Base-by-base conservation (phyloP, 1,139 yeast genomes). In the Barnettozyma hawaiiensis region DNA sequence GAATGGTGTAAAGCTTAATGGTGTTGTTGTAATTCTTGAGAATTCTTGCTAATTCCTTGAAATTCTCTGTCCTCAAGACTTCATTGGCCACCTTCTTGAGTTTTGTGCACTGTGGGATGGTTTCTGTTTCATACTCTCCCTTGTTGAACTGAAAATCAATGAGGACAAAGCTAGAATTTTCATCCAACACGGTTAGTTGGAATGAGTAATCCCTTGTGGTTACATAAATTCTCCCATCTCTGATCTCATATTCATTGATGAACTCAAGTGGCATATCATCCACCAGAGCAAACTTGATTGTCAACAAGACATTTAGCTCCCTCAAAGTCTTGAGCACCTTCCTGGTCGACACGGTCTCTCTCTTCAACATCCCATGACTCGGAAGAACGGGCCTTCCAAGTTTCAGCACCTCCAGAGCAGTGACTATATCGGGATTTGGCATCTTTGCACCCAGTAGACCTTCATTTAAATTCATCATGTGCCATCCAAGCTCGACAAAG, bases 371-470 rank as follows among this genome's bases (percentile, higher is more conserved):
- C 50, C 75, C 73, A 58, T 83, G 81, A 1, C 85, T 71, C 2
- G 90, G 82, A 35, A 85, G 69, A 39, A 78, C 78, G 2, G 97
- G 96, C 50, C 85, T 69, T 3, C 96, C 95, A 37, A 76, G 71
- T 32, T 81, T 74, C 40, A 89, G 67, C 2, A 92, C 96, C 57
- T 92, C 95, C 51, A 92, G 67, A 2, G 96, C 87, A 0, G 97
- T 89, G 33, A 79, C 73, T 27, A 92, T 63, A 61, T 92, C 97
- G 1, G 96, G 92, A 61, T 87, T 85, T 7, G 96, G 95, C 46
- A 90, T 65, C 57, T 87, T 86, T 1, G 97, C 97, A 16, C 90
- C 86, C 6, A 80, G 71, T 47, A 89, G 70, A 29, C 82, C 78
- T 32, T 81, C 76, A 51, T 84, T 82, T 26, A 78, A 63, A 38